Evolutionary conservation across 805 yeast genomes (phyloP).

Genomic region (Starmerella sp.): DNA sequence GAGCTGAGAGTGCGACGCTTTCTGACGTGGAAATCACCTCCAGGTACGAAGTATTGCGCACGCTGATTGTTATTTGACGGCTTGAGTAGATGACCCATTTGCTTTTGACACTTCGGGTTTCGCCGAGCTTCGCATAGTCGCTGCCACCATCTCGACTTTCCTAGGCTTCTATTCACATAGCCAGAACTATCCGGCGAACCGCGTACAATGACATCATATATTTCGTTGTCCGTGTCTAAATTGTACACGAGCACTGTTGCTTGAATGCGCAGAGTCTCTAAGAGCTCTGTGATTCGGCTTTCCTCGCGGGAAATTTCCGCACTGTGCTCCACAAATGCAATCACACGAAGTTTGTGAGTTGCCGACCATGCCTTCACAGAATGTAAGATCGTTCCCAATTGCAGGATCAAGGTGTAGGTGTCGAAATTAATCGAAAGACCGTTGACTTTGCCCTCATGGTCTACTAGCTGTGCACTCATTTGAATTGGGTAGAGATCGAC

Average conservation of each 20-base stretch:
- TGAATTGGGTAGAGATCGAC: slow-evolving; percentile 95
- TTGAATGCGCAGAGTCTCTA: slow-evolving; percentile 70
- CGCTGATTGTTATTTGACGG: slow-evolving; percentile 7
- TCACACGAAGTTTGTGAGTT: slow-evolving; percentile 62
- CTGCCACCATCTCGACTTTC: slow-evolving; percentile 78
- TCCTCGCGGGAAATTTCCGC: slow-evolving; percentile 63
- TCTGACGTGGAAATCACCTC: slow-evolving; percentile 7
- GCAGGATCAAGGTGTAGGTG: slow-evolving; percentile 86
- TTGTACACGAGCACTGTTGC: slow-evolving; percentile 72
- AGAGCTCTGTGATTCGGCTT: slow-evolving; percentile 46
- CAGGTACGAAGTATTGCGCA: slow-evolving; percentile 19
- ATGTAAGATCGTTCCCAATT: slow-evolving; percentile 80
- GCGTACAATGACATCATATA: slow-evolving; percentile 66
- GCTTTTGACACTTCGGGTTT: neutral
- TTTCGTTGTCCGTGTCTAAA: slow-evolving; percentile 44
- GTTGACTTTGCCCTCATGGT: slow-evolving; percentile 51
- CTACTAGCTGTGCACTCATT: slow-evolving; percentile 74
- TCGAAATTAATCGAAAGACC: slow-evolving; percentile 84
- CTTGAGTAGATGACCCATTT: neutral
- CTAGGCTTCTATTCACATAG: slow-evolving; percentile 41
- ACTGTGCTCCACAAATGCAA: slow-evolving; percentile 76
- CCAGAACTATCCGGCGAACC: slow-evolving; percentile 42
- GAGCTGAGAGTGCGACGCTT: slow-evolving; percentile 40
- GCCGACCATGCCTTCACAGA: slow-evolving; percentile 91
- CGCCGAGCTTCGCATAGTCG: slow-evolving; percentile 50